Evolutionary conservation across 768 basidiomycete species (phyloP), one percentile per base, ranked within the genome.

Genomic region (Lactifluus echinatus): DNA sequence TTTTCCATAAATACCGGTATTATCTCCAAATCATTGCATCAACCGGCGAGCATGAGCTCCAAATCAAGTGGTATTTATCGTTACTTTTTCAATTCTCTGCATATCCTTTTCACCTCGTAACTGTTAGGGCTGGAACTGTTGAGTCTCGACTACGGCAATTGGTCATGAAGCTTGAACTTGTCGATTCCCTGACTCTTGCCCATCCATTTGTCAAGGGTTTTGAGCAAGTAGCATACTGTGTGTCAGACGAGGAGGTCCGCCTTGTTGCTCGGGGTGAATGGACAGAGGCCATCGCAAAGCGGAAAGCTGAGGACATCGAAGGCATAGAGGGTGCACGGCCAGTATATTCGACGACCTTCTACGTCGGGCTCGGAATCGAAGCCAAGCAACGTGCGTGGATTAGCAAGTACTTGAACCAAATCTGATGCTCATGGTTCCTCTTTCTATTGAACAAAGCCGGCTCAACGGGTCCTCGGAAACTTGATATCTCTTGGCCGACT

Each of bases 401-500:
- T 50, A 37, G 28, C 50, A 45, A 61, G 39, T 57, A 50, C 51
- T 46, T 14, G 44, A 51, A 34, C 46, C 57, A 17, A 42, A 36
- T 10, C 53, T 50, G 59, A 48, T 61, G 54, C 57, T 57, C 29
- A 49, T 40, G 45, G 56, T 52, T 54, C 52, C 31, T 53, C 19
- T 55, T 19, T 5, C 36, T 21, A 33, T 33, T 57, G 56, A 51
- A 47, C 50, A 55, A 75, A 93, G 92, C 84, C 60, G 88, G 86
- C 19, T 75, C 86, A 7, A 72, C 78, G 59, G 93, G 87, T 26
- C 84, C 88, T 51, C 80, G 94, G 62, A 85, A 81, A 67, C 76
- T 99, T 63, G 96, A 99, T 70, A 94, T 99, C 57, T 94, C 94
- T 47, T 97, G 93, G 73, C 96, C 96, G 4, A 96, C 92, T 4